Base-by-base conservation (phyloP, 1,284 basidiomycete genomes). In the Xerocomus nothofagi region DNA sequence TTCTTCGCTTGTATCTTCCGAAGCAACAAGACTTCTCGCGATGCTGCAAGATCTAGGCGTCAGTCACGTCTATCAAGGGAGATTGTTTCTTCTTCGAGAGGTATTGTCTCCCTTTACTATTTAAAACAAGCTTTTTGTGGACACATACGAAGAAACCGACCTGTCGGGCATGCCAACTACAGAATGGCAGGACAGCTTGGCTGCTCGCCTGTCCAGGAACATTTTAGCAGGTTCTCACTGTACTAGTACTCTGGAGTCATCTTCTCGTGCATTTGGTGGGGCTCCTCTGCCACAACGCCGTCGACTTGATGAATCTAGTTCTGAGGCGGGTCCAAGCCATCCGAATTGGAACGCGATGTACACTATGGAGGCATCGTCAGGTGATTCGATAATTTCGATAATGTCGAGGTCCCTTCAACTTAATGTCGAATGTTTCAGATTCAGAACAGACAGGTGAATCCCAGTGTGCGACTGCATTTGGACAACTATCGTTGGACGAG, bases 401-500 rank as follows among this genome's bases (percentile, higher is more conserved):
- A 1, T 15, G 42, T 42, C 39, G 24, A 33, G 17, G 24, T 31
- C 3, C 15, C 53, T 38, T 44, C 49, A 41, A 47, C 39, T 39
- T 43, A 37, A 43, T 15, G 11, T 29, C 31, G 29, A 15, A 11
- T 47, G 14, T 47, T 47, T 39, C 46, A 61, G 60, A 58, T 39
- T 60, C 59, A 24, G 65, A 52, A 17, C 57, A 60, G 34, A 49
- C 53, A 6, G 67, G 68, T 36, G 68, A 57, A 18, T 61, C 56
- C 6, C 49, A 60, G n/a, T 60, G 52, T 31, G 48, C 51, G 1
- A 68, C 67, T 53, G 73, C 79, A n/a, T 71, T 84, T 36, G 89
- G 91, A 4, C 84, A 88, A 59, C 67, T 93, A n/a, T 89, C 88
- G 3, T 70, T 93, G 36, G 87, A 92, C 56, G 90, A 93, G 63